A percentile compares a stretch with the other conserved stretches of the same genome.
Conservation (phyloP, 106 monocot species). For the Narthecium ossifragum region DNA sequence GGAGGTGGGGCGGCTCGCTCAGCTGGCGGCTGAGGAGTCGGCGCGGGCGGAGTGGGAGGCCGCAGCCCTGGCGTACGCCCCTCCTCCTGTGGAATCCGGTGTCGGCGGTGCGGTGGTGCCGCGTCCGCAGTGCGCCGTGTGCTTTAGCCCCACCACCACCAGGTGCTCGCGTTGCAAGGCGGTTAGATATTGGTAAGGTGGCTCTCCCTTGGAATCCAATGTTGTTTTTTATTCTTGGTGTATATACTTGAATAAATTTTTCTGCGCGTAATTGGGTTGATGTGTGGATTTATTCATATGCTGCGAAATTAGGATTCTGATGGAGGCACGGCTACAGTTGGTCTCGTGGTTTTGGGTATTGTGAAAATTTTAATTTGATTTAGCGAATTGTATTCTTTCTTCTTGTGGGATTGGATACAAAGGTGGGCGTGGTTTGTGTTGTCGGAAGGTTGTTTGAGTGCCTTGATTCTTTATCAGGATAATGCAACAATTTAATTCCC, state of each 20-base stretch:
- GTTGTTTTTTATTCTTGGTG: constrained; percentile 1
- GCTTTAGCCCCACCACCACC: constrained; percentile 38
- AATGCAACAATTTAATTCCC: no score
- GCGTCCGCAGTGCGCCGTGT: constrained; percentile 34
- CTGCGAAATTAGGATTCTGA: not conserved
- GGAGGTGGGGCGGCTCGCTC: constrained; percentile 42
- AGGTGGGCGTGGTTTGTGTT: no score
- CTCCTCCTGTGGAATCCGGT: not conserved
- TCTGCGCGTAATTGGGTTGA: not conserved
- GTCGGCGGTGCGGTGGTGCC: not conserved
- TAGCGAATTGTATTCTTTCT: no score
- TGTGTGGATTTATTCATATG: not conserved
- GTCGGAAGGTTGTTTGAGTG: no score
- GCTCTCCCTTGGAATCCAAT: not conserved
- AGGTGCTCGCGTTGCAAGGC: constrained; percentile 63
- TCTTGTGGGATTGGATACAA: no score
- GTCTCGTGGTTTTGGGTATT: not conserved
- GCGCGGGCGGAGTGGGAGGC: constrained; percentile 43
- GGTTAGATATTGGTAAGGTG: constrained; percentile 69
- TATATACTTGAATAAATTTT: not conserved
- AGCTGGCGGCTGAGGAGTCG: constrained; percentile 41
- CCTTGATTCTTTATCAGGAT: no score
- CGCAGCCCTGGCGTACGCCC: constrained; percentile 6
- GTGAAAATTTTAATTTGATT: not conserved
- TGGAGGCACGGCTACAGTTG: not conserved